Evolutionary conservation across 805 yeast species (phyloP).

Genomic region (Kazachstania psychrophila): DNA sequence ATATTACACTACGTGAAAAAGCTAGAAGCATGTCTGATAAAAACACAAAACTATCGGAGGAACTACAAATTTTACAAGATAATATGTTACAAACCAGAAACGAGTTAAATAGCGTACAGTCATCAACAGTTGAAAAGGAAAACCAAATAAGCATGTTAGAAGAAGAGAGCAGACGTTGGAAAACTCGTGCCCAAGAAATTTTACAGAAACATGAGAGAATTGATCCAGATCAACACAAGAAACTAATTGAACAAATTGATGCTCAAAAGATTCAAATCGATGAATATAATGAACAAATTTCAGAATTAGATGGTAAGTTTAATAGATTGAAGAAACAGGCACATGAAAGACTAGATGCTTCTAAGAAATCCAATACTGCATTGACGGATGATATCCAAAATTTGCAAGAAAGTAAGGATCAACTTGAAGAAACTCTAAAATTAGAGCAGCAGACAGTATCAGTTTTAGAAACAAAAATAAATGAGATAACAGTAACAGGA

Average conservation of each 20-base stretch:
- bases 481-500: not conserved
- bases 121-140: constrained; percentile 33
- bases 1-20: constrained; percentile 51
- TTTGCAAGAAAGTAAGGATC: constrained; percentile 29
- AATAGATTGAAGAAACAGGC: constrained; percentile 29
- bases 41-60: constrained; percentile 34
- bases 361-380: constrained; percentile 30
- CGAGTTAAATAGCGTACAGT: constrained; percentile 30
- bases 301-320: constrained; percentile 28
- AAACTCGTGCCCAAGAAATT: constrained; percentile 41
- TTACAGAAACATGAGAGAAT: constrained; percentile 37
- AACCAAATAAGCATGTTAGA: constrained; percentile 23
- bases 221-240: constrained; percentile 39
- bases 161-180: constrained; percentile 55
- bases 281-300: constrained; percentile 19
- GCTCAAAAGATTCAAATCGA: constrained; percentile 17
- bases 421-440: constrained; percentile 22
- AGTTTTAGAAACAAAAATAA: constrained; percentile 1
- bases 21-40: constrained; percentile 27
- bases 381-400: constrained; percentile 32
- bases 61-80: constrained; percentile 19
- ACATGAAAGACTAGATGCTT: constrained; percentile 27
- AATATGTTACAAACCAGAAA: constrained; percentile 18
- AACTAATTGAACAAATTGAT: constrained; percentile 28
- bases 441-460: constrained; percentile 1